Evolutionary conservation across 345 rosid species (phyloP), one percentile per base, ranked within the genome.

Genomic region (Eucalyptus shirleyi): DNA sequence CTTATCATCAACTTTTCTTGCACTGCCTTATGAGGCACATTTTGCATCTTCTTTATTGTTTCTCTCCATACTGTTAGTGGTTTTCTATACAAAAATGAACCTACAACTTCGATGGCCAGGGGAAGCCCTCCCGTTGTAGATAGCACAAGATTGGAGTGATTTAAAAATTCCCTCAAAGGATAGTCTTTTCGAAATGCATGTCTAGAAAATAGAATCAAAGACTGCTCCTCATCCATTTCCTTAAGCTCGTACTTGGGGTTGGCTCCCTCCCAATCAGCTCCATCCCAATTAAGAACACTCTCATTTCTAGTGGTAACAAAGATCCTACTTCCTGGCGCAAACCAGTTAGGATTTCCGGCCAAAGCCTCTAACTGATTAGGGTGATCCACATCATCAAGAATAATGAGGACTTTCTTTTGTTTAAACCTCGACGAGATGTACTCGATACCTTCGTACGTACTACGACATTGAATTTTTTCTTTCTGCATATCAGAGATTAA

Each of bases 31-130:
- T 6, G 17, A 6, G 32, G 34, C 3, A 62, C 7, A 3, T 62
- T 13, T 30, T 30, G 17, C 69, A 62, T 62, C 69, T 62, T 62
- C 6, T 0, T 0, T 30, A 28, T 62, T 1, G 34, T 24, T 12
- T 59, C 67, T 59, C 0, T 0, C 67, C 67, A 59, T 59, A 59
- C 15, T 0, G 0, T 0, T 26, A 15, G 1, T 26, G 30, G n/a
- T 60, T 65, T 65, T 65, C 72, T 37, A 2, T 19, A n/a, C 72
- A 65, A 65, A 65, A n/a, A 15, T n/a, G 72, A 65, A n/a, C 72
- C 72, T 14, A 65, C 19, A 30, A 30, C 9, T 37, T 7, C 4
- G 19, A 65, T 9, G 14, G 1, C 19, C 16, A 65, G 14, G 72
- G 72, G 72, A 65, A 30, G 9, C 37, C 72, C 72, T 30, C 37